These are phyloP conservation scores for Boletus sp. DNA, from an alignment of 768 basidiomycete species.

Conservation along the genomic window DNA sequence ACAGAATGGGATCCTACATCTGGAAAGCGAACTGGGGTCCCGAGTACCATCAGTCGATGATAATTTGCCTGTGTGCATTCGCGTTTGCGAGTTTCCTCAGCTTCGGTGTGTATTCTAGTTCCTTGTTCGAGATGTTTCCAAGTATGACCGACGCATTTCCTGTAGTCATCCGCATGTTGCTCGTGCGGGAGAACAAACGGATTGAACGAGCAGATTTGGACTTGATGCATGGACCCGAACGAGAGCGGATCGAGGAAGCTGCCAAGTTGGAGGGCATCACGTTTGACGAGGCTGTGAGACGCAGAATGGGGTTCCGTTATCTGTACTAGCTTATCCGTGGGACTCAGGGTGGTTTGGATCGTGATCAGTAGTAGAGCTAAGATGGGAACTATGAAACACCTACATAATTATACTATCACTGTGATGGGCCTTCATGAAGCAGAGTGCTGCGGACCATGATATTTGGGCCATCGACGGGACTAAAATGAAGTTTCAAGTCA, in stretches of 20 bases:
- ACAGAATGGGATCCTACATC: conserved; percentile 58
- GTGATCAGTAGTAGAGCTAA: too few species aligned
- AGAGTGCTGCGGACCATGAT: too few species aligned
- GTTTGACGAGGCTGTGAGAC: conserved; percentile 57
- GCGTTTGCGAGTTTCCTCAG: conserved; percentile 33
- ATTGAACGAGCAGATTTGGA: conserved; percentile 49
- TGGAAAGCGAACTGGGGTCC: conserved; percentile 64
- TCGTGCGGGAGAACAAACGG: conserved; percentile 50
- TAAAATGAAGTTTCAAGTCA: too few species aligned
- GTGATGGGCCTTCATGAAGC: too few species aligned
- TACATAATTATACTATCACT: too few species aligned
- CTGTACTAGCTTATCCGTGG: conserved; percentile 39
- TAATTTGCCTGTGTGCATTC: conserved; percentile 42
- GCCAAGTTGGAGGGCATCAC: conserved; percentile 58
- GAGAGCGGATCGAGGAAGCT: conserved; percentile 53
- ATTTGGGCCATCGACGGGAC: too few species aligned
- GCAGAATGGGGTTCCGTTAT: conserved; percentile 57
- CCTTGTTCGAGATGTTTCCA: neutral
- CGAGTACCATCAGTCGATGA: conserved; percentile 60
- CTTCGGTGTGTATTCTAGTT: conserved; percentile 28
- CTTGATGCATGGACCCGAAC: conserved; percentile 43
- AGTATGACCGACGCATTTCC: neutral
- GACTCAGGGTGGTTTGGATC: neutral
- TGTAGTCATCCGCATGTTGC: conserved; percentile 40
- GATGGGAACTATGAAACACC: too few species aligned